Conservation (phyloP, 768 basidiomycete species). For the Paxillus ammoniavirescens region DNA sequence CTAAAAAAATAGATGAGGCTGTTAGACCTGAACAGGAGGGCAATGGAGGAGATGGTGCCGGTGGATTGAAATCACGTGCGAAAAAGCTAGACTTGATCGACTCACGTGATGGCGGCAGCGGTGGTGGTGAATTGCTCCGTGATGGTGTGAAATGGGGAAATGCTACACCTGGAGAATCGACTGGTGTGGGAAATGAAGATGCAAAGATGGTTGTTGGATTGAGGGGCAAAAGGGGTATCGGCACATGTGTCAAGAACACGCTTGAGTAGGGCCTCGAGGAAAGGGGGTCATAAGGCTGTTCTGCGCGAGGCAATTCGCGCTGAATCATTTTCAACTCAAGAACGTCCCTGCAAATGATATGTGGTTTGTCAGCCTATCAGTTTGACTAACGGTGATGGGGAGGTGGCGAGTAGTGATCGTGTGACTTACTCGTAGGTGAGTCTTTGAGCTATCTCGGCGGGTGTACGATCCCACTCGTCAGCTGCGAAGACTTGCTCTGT, state of each 20-base stretch:
- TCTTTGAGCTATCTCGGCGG: slow-evolving; percentile 58
- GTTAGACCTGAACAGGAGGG: neutral
- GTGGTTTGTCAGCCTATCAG: neutral
- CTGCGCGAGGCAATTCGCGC: slow-evolving; percentile 57
- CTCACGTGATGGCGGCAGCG: neutral
- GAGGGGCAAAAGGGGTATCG: slow-evolving; percentile 63
- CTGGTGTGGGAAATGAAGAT: neutral
- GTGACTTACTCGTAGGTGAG: slow-evolving; percentile 66
- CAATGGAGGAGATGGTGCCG: neutral
- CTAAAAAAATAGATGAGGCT: neutral
- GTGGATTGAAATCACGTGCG: neutral
- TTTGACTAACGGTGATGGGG: neutral
- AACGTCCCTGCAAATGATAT: slow-evolving; percentile 43
- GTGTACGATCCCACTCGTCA: slow-evolving; percentile 81
- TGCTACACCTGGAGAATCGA: neutral
- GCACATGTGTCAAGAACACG: slow-evolving; percentile 50
- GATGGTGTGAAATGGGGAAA: neutral
- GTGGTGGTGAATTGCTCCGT: neutral
- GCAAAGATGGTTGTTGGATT: slow-evolving; percentile 24
- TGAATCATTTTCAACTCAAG: slow-evolving; percentile 72
- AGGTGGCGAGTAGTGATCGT: neutral
- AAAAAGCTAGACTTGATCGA: neutral
- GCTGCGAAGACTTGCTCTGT: slow-evolving; percentile 60
- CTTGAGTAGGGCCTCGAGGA: slow-evolving; percentile 40
- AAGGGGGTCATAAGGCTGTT: slow-evolving; percentile 45